Base-by-base conservation (phyloP, 2,329 filamentous ascomycete species). In the Verticillium nubilum region DNA sequence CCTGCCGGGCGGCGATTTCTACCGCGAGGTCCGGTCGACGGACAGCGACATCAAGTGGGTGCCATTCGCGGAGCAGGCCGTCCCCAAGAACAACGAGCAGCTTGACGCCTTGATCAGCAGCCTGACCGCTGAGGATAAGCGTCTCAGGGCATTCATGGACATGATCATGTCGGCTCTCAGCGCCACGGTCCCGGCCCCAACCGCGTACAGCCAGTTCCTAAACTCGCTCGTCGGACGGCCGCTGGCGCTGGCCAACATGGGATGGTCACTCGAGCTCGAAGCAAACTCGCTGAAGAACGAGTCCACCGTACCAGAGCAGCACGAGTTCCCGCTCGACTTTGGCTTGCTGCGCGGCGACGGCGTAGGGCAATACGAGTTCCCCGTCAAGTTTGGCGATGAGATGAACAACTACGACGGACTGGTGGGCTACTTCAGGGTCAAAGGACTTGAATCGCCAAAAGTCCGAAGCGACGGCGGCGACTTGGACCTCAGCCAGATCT, bases 1-100 rank as follows among this genome's bases (percentile, higher is more conserved):
- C 64, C 60, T 71, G 0, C 61, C 63, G 0, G 72, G 76, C 29
- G 77, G 77, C 13, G 73, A 67, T 0, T 80, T 78, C 66, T 78
- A 76, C 64, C 67, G 73, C 9, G 76, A 77, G 59, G 69, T 77
- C 1, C 70, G 74, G 5, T n/a, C 17, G 1, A n/a, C n/a, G 3
- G 15, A 42, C 15, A 42, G 4, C 35, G 15, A 13, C 15, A 17
- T n/a, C 17, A 9, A 37, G n/a, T 23, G 35, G n/a, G 7, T 42
- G 4, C 3, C n/a, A 17, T 42, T 42, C n/a, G 35, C 4, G 15
- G 15, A 3, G 15, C 15, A n/a, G 1, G 0, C 1, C n/a, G 3
- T 42, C 3, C 15, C 35, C 15, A 2, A n/a, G 9, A 23, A 9
- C 2, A 7, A 13, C 9, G 35, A 42, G 17, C n/a, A 42, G 5